Conservation (phyloP, 108 stramenopile species). For the Nitzschia sp. region DNA sequence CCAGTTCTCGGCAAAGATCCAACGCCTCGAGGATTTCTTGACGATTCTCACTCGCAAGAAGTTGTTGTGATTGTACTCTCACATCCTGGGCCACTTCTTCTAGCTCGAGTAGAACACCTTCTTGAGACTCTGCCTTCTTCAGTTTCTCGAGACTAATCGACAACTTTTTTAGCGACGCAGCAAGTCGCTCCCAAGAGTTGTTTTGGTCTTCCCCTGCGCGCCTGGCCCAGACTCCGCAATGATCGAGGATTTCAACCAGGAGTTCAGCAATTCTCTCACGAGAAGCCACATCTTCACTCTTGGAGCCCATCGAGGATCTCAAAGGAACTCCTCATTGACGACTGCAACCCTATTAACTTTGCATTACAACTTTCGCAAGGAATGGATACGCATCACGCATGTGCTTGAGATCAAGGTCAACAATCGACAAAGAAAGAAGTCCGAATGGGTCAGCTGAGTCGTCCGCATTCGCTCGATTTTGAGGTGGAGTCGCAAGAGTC, state of each 20-base stretch:
- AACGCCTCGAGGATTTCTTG: background rate
- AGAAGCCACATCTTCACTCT: background rate
- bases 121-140: background rate
- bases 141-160: constrained; percentile 4
- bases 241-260: background rate
- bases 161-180: constrained; percentile 1
- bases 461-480: no score
- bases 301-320: background rate
- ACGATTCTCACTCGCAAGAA: background rate
- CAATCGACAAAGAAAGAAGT: no score
- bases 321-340: no score
- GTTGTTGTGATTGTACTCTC: background rate
- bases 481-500: no score
- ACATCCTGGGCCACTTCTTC: constrained; percentile 3
- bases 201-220: background rate
- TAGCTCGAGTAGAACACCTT: background rate
- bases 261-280: background rate
- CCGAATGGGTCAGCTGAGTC: no score
- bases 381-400: no score
- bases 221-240: background rate
- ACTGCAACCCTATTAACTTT: no score
- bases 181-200: background rate
- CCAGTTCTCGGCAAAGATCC: constrained; percentile 1
- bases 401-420: no score
- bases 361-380: no score